Percentiles rank a stretch among this genome's conserved stretches.
Evolutionary conservation across 148 eudicot genomes (phyloP).

Genomic region (Hydrangea macrophylla): DNA sequence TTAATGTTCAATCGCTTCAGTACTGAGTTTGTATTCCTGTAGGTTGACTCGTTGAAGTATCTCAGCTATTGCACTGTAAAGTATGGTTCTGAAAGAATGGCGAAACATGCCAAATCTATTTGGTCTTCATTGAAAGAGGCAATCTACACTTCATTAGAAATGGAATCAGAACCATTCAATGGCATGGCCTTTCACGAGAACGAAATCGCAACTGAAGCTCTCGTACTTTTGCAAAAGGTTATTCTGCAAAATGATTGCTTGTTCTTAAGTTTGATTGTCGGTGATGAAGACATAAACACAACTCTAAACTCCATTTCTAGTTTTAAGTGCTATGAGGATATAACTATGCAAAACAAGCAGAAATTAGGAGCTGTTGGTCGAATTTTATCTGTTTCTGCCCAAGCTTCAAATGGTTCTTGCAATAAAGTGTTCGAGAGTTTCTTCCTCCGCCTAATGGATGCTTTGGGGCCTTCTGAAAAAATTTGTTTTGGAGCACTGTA

Average conservation of each 20-base stretch:
- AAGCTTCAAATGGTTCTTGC: constrained; percentile 59
- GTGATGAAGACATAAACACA: constrained; percentile 55
- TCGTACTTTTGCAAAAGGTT: constrained; percentile 60
- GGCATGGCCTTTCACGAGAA: constrained; percentile 47
- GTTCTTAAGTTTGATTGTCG: constrained; percentile 51
- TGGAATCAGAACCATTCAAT: constrained; percentile 28
- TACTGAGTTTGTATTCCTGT: constrained; percentile 15
- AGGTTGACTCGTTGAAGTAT: constrained; percentile 87
- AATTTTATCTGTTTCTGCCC: constrained; percentile 50
- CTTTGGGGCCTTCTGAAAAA: constrained; percentile 40
- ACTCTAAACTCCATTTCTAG: constrained; percentile 35
- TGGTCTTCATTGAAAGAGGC: constrained; percentile 66
- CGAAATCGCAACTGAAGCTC: constrained; percentile 65
- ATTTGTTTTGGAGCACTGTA: constrained; percentile 55
- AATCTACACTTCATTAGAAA: constrained; percentile 32
- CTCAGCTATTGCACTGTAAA: constrained; percentile 62
- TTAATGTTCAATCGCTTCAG: constrained; percentile 8
- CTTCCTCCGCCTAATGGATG: constrained; percentile 41
- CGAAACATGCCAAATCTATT: constrained; percentile 56
- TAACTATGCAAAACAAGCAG: constrained; percentile 42
- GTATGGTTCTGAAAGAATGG: constrained; percentile 71
- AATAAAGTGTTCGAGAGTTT: constrained; percentile 61
- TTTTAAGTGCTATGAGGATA: constrained; percentile 37
- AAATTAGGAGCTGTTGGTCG: constrained; percentile 57
- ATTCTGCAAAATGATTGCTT: constrained; percentile 36